Percentiles rank a stretch among this genome's conserved stretches.
Evolutionary conservation across 768 basidiomycete genomes (phyloP).

Genomic region (Gloeopeniophorella convolvens): DNA sequence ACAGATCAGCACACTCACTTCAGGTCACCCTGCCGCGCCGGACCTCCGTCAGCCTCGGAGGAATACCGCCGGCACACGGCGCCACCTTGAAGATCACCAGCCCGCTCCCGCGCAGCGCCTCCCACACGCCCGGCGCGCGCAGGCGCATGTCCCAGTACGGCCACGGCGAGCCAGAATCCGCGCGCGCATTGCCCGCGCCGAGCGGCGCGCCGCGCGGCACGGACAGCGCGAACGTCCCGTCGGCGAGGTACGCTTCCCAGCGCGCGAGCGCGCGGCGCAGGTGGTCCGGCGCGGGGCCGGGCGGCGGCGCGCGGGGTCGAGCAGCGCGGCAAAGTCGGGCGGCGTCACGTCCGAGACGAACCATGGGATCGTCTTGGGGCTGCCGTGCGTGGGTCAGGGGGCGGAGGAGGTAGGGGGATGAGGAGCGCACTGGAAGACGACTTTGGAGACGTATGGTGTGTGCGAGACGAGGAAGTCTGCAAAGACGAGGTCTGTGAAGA

Average conservation of each 20-base stretch:
- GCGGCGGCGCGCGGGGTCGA: conserved; percentile 21
- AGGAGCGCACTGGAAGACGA: conserved; percentile 79
- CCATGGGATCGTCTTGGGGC: conserved; percentile 94
- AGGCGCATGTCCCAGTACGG: conserved; percentile 71
- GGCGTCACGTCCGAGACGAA: conserved; percentile 96
- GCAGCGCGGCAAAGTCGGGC: conserved; percentile 56
- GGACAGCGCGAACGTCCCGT: conserved; percentile 66
- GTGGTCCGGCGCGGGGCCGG: conserved; percentile 30
- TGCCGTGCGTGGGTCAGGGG: conserved; percentile 27
- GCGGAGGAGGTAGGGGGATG: neutral
- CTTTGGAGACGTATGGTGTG: conserved; percentile 74
- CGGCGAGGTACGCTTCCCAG: conserved; percentile 66
- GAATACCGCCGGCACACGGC: neutral
- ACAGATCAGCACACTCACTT: conserved; percentile 81
- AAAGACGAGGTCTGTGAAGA: conserved; percentile 90
- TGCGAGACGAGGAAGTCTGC: conserved; percentile 89
- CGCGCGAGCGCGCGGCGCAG: conserved; percentile 57
- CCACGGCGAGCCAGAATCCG: conserved; percentile 58
- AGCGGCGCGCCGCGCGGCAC: conserved; percentile 54
- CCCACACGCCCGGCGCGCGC: conserved; percentile 45
- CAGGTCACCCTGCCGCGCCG: conserved; percentile 61
- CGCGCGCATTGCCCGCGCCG: conserved; percentile 38
- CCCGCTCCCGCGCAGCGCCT: conserved; percentile 44
- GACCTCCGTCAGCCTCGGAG: neutral
- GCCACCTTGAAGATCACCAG: conserved; percentile 81